These are phyloP conservation scores for Cyclotella sp. DNA, from an alignment of 108 stramenopile species.

Conservation along the genomic window DNA sequence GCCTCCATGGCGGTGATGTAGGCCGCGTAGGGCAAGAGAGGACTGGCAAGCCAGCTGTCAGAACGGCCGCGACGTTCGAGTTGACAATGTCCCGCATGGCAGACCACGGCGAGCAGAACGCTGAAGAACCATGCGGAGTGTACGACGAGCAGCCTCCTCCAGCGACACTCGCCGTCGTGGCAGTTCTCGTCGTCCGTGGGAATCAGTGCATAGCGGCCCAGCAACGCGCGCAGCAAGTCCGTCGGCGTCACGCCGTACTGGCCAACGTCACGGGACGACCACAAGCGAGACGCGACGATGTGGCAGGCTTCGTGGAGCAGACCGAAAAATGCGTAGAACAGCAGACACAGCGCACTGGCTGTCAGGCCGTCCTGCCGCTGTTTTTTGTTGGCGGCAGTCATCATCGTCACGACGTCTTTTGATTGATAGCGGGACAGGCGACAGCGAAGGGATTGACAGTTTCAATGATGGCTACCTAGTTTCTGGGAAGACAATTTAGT, in stretches of 20 bases:
- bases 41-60: neutral
- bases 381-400: neutral
- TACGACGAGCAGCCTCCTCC: neutral
- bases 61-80: no score
- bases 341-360: neutral
- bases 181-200: neutral
- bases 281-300: neutral
- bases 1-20: constrained; percentile 69
- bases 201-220: constrained; percentile 37
- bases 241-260: neutral
- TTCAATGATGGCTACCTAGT: no score
- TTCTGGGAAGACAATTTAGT: no score
- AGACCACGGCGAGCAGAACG: constrained; percentile 40
- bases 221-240: constrained; percentile 11
- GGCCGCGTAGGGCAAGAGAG: constrained; percentile 43
- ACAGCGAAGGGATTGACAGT: no score
- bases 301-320: constrained; percentile 55
- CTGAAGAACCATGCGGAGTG: constrained; percentile 75
- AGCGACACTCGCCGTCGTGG: neutral
- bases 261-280: neutral
- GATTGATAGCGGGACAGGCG: no score
- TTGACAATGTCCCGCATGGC: constrained; percentile 22
- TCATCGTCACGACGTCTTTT: neutral
- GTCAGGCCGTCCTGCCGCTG: neutral
- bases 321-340: constrained; percentile 63